These are phyloP conservation scores for Aspergillus ochraceoroseus DNA, from an alignment of 2,329 filamentous ascomycete species.

Conservation along the genomic window DNA sequence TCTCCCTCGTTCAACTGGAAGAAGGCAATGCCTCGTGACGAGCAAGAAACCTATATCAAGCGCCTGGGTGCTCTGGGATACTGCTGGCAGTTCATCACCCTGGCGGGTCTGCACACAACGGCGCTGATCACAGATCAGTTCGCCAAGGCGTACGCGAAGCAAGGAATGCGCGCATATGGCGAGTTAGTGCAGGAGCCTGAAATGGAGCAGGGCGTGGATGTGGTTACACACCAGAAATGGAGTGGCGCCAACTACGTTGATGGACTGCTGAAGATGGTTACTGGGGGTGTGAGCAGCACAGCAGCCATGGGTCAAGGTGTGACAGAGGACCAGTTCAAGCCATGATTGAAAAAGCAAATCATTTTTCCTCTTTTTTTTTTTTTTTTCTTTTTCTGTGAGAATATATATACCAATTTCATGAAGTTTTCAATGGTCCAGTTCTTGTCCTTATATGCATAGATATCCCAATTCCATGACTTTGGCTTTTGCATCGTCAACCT, in stretches of 20 bases:
- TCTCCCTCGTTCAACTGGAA: slow-evolving; percentile 99
- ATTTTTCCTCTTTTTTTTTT: slow-evolving; percentile 1
- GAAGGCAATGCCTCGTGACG: slow-evolving; percentile 80
- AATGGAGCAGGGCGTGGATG: slow-evolving; percentile 83
- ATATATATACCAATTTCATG: too few relatives aligned
- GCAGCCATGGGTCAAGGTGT: slow-evolving; percentile 97
- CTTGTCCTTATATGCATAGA: too few relatives aligned
- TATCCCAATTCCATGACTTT: too few relatives aligned
- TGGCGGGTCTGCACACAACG: slow-evolving; percentile 91
- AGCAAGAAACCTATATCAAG: slow-evolving; percentile 96
- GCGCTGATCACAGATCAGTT: slow-evolving; percentile 89
- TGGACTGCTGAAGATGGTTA: slow-evolving; percentile 94
- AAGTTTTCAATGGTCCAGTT: too few relatives aligned
- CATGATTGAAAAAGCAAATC: slow-evolving; percentile 21
- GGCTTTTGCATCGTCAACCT: too few relatives aligned
- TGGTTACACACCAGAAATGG: slow-evolving; percentile 99
- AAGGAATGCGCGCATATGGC: slow-evolving; percentile 94
- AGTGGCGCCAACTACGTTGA: slow-evolving; percentile 91
- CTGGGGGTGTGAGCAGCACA: slow-evolving; percentile 83
- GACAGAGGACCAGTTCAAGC: slow-evolving; percentile 92
- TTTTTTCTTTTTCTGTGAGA: not conserved
- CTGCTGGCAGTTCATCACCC: slow-evolving; percentile 99
- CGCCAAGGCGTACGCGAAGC: slow-evolving; percentile 69
- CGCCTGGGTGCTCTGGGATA: slow-evolving; percentile 84
- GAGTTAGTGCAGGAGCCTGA: slow-evolving; percentile 97